Percentiles rank a stretch among this genome's conserved stretches.
phyloP scores from a whole-genome alignment of 345 rosid genomes.

The Viola odorata region DNA sequence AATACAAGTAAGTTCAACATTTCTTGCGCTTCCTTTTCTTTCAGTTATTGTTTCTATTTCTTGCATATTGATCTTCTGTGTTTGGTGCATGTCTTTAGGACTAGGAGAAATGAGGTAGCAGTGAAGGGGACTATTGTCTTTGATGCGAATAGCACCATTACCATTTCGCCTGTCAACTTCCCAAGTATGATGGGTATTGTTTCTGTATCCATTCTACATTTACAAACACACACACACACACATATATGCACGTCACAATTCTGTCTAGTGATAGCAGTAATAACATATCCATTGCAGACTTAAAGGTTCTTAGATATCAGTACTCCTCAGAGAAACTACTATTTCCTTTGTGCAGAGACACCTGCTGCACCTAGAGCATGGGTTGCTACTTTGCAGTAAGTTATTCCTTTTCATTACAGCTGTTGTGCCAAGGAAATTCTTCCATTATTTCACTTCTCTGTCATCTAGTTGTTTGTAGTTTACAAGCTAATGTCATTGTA shows the following conservation, averaged over 20 bases:
- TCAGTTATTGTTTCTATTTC: background rate
- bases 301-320: slow-evolving; percentile 71
- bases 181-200: slow-evolving; percentile 91
- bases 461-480: no score
- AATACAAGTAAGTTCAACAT: slow-evolving; percentile 59
- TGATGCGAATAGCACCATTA: slow-evolving; percentile 85
- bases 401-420: slow-evolving; percentile 8
- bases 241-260: no score
- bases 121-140: slow-evolving; percentile 76
- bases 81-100: slow-evolving; percentile 40
- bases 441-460: background rate
- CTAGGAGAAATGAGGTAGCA: slow-evolving; percentile 77
- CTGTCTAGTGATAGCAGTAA: no score
- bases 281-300: slow-evolving; percentile 7
- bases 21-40: background rate
- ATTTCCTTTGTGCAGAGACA: slow-evolving; percentile 94
- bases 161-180: slow-evolving; percentile 92
- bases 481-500: no score
- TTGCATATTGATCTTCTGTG: background rate
- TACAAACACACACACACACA: no score
- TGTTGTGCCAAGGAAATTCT: background rate
- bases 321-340: slow-evolving; percentile 94
- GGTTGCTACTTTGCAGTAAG: slow-evolving; percentile 96
- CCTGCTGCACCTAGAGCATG: slow-evolving; percentile 98
- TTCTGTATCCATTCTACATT: slow-evolving; percentile 66